Evolutionary conservation across 2,329 filamentous ascomycete species (phyloP).

Genomic region (Nigrospora oryzae): DNA sequence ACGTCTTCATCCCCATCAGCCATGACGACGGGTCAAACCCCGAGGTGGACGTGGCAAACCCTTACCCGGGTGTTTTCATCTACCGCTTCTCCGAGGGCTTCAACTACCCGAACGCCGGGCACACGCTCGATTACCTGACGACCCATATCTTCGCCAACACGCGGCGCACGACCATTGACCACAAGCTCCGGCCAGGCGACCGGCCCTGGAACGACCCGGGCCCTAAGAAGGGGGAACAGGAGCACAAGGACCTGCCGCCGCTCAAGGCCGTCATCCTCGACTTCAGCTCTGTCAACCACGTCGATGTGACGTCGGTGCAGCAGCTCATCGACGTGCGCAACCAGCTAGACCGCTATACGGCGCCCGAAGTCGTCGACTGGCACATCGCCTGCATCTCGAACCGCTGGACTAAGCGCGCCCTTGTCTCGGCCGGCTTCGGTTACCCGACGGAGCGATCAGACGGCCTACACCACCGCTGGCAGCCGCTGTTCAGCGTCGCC

Average conservation of each 20-base stretch:
- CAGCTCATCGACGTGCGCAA: conserved; percentile 90
- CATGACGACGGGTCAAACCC: conserved; percentile 91
- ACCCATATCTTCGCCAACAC: conserved; percentile 62
- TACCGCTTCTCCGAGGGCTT: conserved; percentile 93
- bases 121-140: conserved; percentile 74
- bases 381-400: conserved; percentile 93
- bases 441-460: conserved; percentile 55
- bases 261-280: conserved; percentile 89
- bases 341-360: conserved; percentile 78
- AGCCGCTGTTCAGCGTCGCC: conserved; percentile 89
- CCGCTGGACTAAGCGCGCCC: conserved; percentile 86
- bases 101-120: conserved; percentile 90
- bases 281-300: conserved; percentile 87
- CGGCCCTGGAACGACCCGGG: conserved; percentile 94
- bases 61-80: conserved; percentile 90
- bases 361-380: conserved; percentile 82
- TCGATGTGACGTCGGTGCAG: conserved; percentile 89
- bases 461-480: conserved; percentile 63
- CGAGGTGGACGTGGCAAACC: conserved; percentile 65
- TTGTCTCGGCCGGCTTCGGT: conserved; percentile 82
- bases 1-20: conserved; percentile 79
- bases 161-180: conserved; percentile 63
- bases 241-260: conserved; percentile 48
- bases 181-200: conserved; percentile 61
- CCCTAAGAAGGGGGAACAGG: conserved; percentile 43